phyloP scores from a whole-genome alignment of 1,284 basidiomycete species.

The Ustilago sp. region DNA sequence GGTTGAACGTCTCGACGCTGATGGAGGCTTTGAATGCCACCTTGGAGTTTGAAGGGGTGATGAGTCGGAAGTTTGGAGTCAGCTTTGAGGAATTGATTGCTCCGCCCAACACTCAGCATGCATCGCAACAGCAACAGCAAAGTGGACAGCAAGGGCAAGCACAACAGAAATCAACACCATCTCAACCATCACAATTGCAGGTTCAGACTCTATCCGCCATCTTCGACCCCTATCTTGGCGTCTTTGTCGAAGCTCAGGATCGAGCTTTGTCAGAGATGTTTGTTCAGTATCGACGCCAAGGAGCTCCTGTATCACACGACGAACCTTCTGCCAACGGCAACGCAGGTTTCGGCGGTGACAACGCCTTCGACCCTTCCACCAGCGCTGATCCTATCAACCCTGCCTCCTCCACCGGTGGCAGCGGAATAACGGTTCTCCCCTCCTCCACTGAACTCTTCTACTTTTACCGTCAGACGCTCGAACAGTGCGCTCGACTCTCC shows the following conservation, averaged over 20 bases:
- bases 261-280: slow-evolving; percentile 72
- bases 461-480: slow-evolving; percentile 93
- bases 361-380: slow-evolving; percentile 73
- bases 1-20: slow-evolving; percentile 60
- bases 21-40: slow-evolving; percentile 64
- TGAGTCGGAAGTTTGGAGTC: slow-evolving; percentile 53
- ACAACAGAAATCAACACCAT: slow-evolving; percentile 3
- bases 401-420: slow-evolving; percentile 72
- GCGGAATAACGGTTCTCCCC: slow-evolving; percentile 78
- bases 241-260: slow-evolving; percentile 97
- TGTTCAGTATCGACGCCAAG: slow-evolving; percentile 40
- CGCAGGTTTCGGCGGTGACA: slow-evolving; percentile 67
- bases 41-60: slow-evolving; percentile 62
- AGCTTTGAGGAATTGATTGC: slow-evolving; percentile 49
- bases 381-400: slow-evolving; percentile 72
- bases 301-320: slow-evolving; percentile 37
- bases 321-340: slow-evolving; percentile 6
- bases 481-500: slow-evolving; percentile 83
- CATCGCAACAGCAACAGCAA: slow-evolving; percentile 10
- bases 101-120: slow-evolving; percentile 7
- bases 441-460: slow-evolving; percentile 97
- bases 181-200: slow-evolving; percentile 6
- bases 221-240: slow-evolving; percentile 89
- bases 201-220: slow-evolving; percentile 75
- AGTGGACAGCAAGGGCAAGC: slow-evolving; percentile 1